These are phyloP conservation scores for Phaeodactylum tricornutum DNA, from an alignment of 108 stramenopile species.

Conservation along the genomic window DNA sequence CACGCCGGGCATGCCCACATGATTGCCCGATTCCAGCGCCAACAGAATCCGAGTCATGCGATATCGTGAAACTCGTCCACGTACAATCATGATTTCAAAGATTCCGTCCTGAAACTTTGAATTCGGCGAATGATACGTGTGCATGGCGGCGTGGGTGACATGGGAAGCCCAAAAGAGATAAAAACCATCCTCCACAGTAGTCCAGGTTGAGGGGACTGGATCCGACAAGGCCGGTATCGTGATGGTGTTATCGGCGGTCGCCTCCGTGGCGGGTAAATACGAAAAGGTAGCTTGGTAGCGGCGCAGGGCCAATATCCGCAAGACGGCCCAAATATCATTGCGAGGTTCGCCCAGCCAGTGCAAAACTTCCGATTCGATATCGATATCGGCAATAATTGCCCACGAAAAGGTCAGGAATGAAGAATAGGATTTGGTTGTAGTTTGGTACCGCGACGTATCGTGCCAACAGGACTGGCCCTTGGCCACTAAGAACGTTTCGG, in stretches of 20 bases:
- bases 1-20: constrained; percentile 35
- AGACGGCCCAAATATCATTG: constrained; percentile 71
- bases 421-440: constrained; percentile 31
- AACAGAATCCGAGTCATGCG: constrained; percentile 48
- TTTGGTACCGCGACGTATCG: constrained; percentile 60
- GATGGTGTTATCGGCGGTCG: constrained; percentile 1
- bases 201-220: constrained; percentile 44
- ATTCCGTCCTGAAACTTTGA: constrained; percentile 64
- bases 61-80: constrained; percentile 28
- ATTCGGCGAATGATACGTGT: constrained; percentile 49
- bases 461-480: constrained; percentile 41
- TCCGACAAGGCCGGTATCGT: constrained; percentile 41
- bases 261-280: constrained; percentile 38
- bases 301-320: constrained; percentile 41
- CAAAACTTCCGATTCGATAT: constrained; percentile 75
- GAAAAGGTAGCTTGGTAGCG: constrained; percentile 60
- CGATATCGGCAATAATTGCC: constrained; percentile 84
- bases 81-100: constrained; percentile 59
- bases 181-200: constrained; percentile 57
- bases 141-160: constrained; percentile 20
- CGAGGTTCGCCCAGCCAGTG: constrained; percentile 63
- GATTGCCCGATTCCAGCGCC: constrained; percentile 58
- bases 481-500: constrained; percentile 64
- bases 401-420: constrained; percentile 75
- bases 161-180: constrained; percentile 80